Percentiles rank a stretch among this genome's conserved stretches.
Conservation (phyloP, 495 filamentous ascomycete species). For the Amniculicola lignicola region DNA sequence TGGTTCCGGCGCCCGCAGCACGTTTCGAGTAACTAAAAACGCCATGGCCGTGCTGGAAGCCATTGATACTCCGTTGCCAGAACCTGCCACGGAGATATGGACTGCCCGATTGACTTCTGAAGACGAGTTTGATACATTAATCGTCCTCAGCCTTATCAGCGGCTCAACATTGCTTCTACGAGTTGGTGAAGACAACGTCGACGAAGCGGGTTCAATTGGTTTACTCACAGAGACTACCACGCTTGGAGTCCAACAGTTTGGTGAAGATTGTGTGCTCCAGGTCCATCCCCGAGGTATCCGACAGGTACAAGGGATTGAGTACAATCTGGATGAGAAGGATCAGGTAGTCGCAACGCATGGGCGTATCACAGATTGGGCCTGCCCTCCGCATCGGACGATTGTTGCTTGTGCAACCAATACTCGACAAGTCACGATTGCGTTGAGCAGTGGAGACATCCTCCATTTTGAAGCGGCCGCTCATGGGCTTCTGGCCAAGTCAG, state of each 20-base stretch:
- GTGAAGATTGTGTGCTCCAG: slow-evolving; percentile 88
- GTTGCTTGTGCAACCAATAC: slow-evolving; percentile 94
- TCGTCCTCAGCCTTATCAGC: slow-evolving; percentile 66
- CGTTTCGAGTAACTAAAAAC: slow-evolving; percentile 87
- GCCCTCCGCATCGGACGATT: slow-evolving; percentile 89
- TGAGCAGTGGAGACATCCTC: slow-evolving; percentile 93
- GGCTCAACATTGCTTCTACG: slow-evolving; percentile 74
- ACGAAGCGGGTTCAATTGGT: slow-evolving; percentile 88
- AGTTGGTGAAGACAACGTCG: slow-evolving; percentile 94
- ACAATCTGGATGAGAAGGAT: slow-evolving; percentile 8
- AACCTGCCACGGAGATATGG: slow-evolving; percentile 86
- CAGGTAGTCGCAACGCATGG: slow-evolving; percentile 51
- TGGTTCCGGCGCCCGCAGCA: slow-evolving; percentile 81
- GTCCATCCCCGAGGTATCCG: slow-evolving; percentile 93
- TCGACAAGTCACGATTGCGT: slow-evolving; percentile 84
- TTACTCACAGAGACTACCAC: slow-evolving; percentile 85
- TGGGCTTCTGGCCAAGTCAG: slow-evolving; percentile 86
- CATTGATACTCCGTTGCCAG: slow-evolving; percentile 83
- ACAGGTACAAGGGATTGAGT: slow-evolving; percentile 65
- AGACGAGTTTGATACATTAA: slow-evolving; percentile 80
- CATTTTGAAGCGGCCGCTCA: slow-evolving; percentile 97
- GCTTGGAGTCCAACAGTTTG: slow-evolving; percentile 87
- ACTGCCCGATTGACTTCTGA: slow-evolving; percentile 80
- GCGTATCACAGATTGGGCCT: slow-evolving; percentile 81
- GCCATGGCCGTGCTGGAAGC: slow-evolving; percentile 91